Percentiles rank a stretch among this genome's conserved stretches.
phyloP scores from a whole-genome alignment of 306 rosid genomes.

The Cucumis cinereus region DNA sequence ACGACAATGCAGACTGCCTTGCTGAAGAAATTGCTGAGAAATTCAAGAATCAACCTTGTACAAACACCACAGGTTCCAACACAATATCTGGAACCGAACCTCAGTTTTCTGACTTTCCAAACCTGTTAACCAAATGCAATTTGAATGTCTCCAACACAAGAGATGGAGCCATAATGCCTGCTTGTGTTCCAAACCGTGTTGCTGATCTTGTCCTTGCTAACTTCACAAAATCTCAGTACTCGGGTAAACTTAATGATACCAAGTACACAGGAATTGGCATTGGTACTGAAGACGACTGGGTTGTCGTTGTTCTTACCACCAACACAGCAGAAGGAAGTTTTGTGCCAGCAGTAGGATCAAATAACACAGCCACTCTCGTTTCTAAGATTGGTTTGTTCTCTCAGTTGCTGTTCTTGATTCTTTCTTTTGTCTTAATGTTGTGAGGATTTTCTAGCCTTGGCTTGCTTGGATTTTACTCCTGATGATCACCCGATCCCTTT shows the following conservation, averaged over 20 bases:
- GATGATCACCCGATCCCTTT: not conserved
- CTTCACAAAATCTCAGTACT: conserved; percentile 72
- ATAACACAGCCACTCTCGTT: conserved; percentile 21
- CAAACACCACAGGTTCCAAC: conserved; percentile 84
- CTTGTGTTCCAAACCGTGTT: conserved; percentile 62
- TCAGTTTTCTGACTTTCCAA: conserved; percentile 53
- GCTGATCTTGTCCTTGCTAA: conserved; percentile 52
- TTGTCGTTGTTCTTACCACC: conserved; percentile 68
- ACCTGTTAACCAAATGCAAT: conserved; percentile 51
- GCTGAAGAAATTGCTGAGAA: conserved; percentile 69
- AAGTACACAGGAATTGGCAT: conserved; percentile 57
- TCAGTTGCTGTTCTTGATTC: conserved; percentile 29
- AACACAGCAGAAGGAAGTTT: conserved; percentile 59
- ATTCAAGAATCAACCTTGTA: conserved; percentile 68
- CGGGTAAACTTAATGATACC: conserved; percentile 54
- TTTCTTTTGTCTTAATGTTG: conserved; percentile 25
- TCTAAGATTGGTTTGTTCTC: conserved; percentile 28
- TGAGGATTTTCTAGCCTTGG: conserved; percentile 1
- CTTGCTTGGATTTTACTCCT: not conserved
- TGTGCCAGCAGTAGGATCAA: conserved; percentile 19
- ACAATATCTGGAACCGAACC: conserved; percentile 87
- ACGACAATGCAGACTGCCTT: conserved; percentile 63
- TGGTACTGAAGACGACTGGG: conserved; percentile 68
- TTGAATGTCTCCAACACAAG: conserved; percentile 62
- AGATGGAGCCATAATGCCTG: conserved; percentile 64